Evolutionary conservation across 1,284 basidiomycete genomes (phyloP), one percentile per base, ranked within the genome.

Genomic region (Sparassis latifolia): DNA sequence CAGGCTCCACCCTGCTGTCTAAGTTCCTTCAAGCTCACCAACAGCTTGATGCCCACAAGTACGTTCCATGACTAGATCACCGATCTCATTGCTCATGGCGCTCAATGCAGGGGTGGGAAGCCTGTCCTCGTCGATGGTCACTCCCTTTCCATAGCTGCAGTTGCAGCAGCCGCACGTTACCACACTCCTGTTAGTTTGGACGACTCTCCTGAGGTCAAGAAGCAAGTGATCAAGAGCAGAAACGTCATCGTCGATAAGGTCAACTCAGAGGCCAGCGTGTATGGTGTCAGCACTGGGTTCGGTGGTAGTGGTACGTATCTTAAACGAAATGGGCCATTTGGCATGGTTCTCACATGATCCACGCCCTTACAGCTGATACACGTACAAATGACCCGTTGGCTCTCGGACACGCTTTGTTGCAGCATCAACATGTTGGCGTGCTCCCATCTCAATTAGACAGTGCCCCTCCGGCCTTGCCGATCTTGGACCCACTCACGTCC

Each of bases 201-300:
- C 54, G 63, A 70, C 27, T 78, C 78, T 5, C 63, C 74, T 6
- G 62, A 65, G 12, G 64, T 78, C 53, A 74, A 72, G 55, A 69
- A 72, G 5, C 78, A 75, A 35, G 73, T 90, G 44, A 66, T 72
- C 27, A 77, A 77, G 57, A 80, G 82, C 59, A 78, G 84, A 42
- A 67, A 72, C 48, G 77, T 82, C 49, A 80, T 92, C 47, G 70
- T 77, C 32, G 72, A 76, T 59, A 88, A 89, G 65, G 77, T 93
- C 44, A 75, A 79, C 32, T 72, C 78, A 5, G 80, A 82, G 28
- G 76, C 80, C 51, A 87, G 84, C 58, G 76, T 92, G 40, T 92
- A 91, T 57, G 89, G 89, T 37, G 85, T 91, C 33, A 84, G 84
- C 40, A 91, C 89, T 10, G 89, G 89, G 44, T 92, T 88, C 60